Base-by-base conservation (phyloP, 768 basidiomycete genomes). In the Lactarius pseudohatsudake region DNA sequence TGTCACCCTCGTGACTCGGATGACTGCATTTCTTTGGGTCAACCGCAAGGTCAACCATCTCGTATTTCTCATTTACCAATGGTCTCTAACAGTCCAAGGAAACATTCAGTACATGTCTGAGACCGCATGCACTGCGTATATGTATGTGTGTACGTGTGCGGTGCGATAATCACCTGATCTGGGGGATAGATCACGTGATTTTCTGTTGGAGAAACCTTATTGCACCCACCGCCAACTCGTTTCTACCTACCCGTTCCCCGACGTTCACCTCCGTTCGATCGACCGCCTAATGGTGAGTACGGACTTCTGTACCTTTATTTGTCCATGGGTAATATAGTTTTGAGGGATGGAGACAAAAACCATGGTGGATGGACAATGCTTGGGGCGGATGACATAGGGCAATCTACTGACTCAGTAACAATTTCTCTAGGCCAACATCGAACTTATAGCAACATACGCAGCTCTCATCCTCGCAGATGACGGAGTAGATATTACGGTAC, bases 391-490 rank as follows among this genome's bases (percentile, higher is more conserved):
- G 58, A 36, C 20, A 40, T 11, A 1, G 20, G 3, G 40, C 9
- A 13, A 54, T 26, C 11, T 50, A 28, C 45, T 69, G 22, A 66
- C 60, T 26, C 2, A 13, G n/a, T 38, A 2, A 11, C 28, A 7
- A 34, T 22, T 34, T 58, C 32, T 69, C 56, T 68, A 84, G 84
- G 82, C 84, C 75, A 79, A 84, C 75, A 66, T 76, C 62, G 96
- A 98, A 77, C 91, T 96, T 76, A 94, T 95, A 73, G 83, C 95
- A 69, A 91, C 95, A 73, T 98, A 98, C 82, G 95, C 96, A 76
- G 92, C 94, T 72, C 91, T 99, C 75, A 98, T 98, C 81, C 94
- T 98, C 76, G 96, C 95, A 72, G 97, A 98, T 81, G 96, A 97
- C 71, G 90, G 89, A 73, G 81, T 96, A 75, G 96, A 98, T 84